These are phyloP conservation scores for bread wheat (Triticum aestivum) DNA, from an alignment of 176 grass and related monocot species.

Conservation along the genomic window DNA sequence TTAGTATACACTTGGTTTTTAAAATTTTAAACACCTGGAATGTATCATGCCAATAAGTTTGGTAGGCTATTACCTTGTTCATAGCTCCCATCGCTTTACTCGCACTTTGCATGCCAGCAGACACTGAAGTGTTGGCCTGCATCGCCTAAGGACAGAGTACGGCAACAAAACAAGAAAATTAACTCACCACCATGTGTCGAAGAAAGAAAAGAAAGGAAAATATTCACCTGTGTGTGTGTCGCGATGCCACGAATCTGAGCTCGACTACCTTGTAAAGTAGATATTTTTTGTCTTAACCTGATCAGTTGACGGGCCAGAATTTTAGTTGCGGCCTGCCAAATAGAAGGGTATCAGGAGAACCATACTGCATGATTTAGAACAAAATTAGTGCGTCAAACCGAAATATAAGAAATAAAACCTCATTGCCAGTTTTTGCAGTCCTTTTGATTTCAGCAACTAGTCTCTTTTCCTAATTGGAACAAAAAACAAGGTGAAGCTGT, in stretches of 20 bases:
- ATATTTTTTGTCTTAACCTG: conserved; percentile 94
- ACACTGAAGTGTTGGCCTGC: conserved; percentile 88
- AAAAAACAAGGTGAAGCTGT: neutral
- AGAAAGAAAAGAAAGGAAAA: conserved; percentile 30
- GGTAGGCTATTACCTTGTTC: conserved; percentile 66
- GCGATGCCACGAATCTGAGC: conserved; percentile 88
- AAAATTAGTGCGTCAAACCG: conserved; percentile 3
- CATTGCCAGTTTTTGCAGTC: conserved; percentile 96
- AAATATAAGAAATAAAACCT: conserved; percentile 52
- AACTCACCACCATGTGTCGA: neutral
- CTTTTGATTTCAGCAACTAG: conserved; percentile 97
- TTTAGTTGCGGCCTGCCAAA: conserved; percentile 79
- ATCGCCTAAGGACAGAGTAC: conserved; percentile 58
- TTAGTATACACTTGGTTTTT: neutral
- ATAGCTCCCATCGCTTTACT: conserved; percentile 91
- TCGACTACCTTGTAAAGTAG: conserved; percentile 86
- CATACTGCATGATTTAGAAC: neutral
- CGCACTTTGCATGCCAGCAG: conserved; percentile 81
- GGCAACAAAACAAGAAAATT: conserved; percentile 13
- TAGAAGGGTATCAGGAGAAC: conserved; percentile 14
- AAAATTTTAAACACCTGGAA: conserved; percentile 1
- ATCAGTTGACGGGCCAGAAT: conserved; percentile 83
- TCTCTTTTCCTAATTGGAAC: conserved; percentile 74
- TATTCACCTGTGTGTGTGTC: conserved; percentile 83
- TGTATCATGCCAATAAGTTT: neutral